Conservation (phyloP, 305 asterid species). For the Petunia hybrid region DNA sequence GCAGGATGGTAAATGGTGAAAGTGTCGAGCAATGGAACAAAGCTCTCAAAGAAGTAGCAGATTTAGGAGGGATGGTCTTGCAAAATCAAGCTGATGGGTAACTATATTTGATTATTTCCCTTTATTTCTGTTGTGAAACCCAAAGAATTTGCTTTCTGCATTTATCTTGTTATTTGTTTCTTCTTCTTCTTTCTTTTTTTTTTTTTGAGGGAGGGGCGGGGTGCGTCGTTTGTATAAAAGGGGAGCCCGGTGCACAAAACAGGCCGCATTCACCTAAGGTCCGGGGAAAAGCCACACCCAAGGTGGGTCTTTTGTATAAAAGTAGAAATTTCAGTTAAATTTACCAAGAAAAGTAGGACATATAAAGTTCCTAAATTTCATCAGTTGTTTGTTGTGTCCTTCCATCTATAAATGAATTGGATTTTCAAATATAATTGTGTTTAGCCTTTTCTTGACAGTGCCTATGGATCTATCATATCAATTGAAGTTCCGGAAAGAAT, state of each 20-base stretch:
- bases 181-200: too few relatives aligned
- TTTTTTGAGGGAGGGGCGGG: too few relatives aligned
- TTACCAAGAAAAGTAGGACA: neutral
- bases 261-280: too few relatives aligned
- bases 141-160: neutral
- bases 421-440: too few relatives aligned
- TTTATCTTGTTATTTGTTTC: neutral
- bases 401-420: neutral
- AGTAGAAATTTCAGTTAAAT: neutral
- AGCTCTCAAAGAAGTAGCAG: slow-evolving; percentile 25
- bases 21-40: neutral
- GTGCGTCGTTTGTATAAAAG: too few relatives aligned
- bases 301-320: neutral
- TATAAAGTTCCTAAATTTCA: neutral
- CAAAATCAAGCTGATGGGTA: neutral
- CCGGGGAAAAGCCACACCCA: too few relatives aligned
- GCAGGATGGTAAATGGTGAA: too few relatives aligned
- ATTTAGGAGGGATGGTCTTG: neutral
- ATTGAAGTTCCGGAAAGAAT: neutral
- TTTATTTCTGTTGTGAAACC: neutral
- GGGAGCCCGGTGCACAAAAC: too few relatives aligned
- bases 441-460: too few relatives aligned
- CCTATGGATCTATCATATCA: neutral
- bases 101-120: neutral
- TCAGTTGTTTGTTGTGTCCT: neutral